phyloP scores from a whole-genome alignment of 176 grass and related monocot genomes.

The Oryza longistaminata region DNA sequence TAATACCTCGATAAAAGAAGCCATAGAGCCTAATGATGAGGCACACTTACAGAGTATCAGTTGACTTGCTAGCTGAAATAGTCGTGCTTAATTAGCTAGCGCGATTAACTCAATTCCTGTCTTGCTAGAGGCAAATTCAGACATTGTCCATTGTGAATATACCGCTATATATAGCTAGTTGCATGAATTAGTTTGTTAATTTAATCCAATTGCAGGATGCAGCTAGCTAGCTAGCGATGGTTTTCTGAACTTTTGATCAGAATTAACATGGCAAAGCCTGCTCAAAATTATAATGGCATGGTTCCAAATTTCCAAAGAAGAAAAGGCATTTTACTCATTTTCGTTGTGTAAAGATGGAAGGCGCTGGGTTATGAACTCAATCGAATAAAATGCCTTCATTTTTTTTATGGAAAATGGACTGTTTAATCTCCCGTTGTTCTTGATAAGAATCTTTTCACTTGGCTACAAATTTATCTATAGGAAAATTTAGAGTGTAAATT shows the following conservation, averaged over 20 bases:
- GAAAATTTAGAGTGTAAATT: too few species aligned
- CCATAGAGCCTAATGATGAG: not conserved
- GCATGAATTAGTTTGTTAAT: not conserved
- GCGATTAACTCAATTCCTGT: not conserved
- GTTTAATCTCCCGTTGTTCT: not conserved
- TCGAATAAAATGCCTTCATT: not conserved
- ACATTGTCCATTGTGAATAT: not conserved
- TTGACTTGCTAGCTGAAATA: not conserved
- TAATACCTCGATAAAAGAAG: not conserved
- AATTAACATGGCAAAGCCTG: conserved; percentile 32
- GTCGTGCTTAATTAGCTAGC: not conserved
- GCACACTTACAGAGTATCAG: not conserved
- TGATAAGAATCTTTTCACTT: not conserved
- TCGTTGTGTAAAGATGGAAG: not conserved
- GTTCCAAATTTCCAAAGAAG: too few species aligned
- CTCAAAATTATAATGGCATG: too few species aligned
- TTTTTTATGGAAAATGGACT: not conserved
- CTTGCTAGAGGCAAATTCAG: not conserved
- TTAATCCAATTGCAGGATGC: not conserved
- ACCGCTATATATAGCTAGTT: not conserved
- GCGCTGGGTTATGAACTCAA: not conserved
- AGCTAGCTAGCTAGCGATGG: not conserved
- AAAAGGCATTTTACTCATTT: not conserved
- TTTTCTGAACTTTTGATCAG: conserved; percentile 26
- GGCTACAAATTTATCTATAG: too few species aligned